phyloP scores from a whole-genome alignment of 441 rosid genomes.

The Populus trichocarpa region DNA sequence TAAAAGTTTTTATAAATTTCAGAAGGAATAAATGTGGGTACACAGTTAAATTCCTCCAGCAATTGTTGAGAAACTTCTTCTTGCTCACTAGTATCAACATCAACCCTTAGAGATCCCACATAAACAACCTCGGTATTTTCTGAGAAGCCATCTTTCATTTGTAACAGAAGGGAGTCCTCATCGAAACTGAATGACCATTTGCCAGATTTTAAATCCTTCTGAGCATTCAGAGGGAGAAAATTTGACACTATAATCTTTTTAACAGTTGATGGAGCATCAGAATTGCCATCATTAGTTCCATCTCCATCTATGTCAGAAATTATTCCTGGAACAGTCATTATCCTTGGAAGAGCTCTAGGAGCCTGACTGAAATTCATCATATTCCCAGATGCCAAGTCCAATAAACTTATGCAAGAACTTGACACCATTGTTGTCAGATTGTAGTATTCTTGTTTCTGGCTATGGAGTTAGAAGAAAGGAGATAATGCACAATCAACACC shows the following conservation, averaged over 20 bases:
- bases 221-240: conserved; percentile 61
- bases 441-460: background rate
- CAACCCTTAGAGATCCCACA: conserved; percentile 64
- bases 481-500: background rate
- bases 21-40: conserved; percentile 66
- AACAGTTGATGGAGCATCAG: conserved; percentile 20
- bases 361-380: conserved; percentile 44
- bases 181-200: conserved; percentile 62
- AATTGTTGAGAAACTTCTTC: conserved; percentile 63
- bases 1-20: conserved; percentile 48
- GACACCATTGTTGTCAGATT: conserved; percentile 45
- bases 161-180: conserved; percentile 58
- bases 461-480: background rate
- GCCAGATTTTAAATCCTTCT: conserved; percentile 46
- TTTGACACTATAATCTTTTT: conserved; percentile 63
- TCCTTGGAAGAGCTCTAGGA: conserved; percentile 51
- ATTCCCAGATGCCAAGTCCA: conserved; percentile 64
- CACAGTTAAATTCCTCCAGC: conserved; percentile 59
- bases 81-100: conserved; percentile 52
- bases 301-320: conserved; percentile 40
- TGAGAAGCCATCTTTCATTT: conserved; percentile 64
- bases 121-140: conserved; percentile 48
- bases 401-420: conserved; percentile 59
- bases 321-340: conserved; percentile 57
- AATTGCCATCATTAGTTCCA: conserved; percentile 36